A percentile compares a stretch with the other conserved stretches of the same genome.
Evolutionary conservation across 2,329 filamentous ascomycete species (phyloP).

Genomic region (Blastomyces percursus): DNA sequence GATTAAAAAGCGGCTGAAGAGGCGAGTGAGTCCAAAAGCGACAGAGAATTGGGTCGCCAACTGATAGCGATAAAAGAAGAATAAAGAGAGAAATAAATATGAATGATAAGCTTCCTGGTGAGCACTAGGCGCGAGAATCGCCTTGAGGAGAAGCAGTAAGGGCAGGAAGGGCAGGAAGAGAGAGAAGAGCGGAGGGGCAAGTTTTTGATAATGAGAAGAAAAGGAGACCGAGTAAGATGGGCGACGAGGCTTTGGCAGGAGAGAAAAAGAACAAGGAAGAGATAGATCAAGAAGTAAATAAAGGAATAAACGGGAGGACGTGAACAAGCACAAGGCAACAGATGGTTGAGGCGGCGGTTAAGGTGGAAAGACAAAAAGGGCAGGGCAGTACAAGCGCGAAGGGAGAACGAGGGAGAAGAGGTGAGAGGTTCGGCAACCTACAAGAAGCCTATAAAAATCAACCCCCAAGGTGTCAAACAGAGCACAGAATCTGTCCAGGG

Average conservation of each 20-base stretch:
- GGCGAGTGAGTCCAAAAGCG: not conserved
- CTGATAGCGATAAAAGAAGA: conserved; percentile 2
- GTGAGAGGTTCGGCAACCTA: conserved; percentile 31
- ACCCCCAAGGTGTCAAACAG: conserved; percentile 9
- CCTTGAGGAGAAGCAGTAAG: not conserved
- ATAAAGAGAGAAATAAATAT: not conserved
- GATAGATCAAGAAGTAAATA: conserved; percentile 12
- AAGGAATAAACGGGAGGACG: conserved; percentile 13
- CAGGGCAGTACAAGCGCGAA: conserved; percentile 3
- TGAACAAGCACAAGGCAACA: conserved; percentile 14
- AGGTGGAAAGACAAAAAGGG: conserved; percentile 4
- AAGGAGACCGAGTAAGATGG: not conserved
- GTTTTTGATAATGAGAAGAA: not conserved
- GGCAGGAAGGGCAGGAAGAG: not conserved
- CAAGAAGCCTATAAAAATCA: conserved; percentile 29
- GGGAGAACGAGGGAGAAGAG: conserved; percentile 12
- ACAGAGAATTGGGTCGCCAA: not conserved
- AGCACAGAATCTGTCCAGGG: not conserved
- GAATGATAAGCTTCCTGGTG: not conserved
- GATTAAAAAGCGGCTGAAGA: conserved; percentile 3
- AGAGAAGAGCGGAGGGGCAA: not conserved
- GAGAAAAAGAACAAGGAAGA: conserved; percentile 16
- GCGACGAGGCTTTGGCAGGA: conserved; percentile 2
- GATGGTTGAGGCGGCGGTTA: conserved; percentile 9
- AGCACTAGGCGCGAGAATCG: not conserved